phyloP scores from a whole-genome alignment of 345 rosid species.

The Ceriops tagal region DNA sequence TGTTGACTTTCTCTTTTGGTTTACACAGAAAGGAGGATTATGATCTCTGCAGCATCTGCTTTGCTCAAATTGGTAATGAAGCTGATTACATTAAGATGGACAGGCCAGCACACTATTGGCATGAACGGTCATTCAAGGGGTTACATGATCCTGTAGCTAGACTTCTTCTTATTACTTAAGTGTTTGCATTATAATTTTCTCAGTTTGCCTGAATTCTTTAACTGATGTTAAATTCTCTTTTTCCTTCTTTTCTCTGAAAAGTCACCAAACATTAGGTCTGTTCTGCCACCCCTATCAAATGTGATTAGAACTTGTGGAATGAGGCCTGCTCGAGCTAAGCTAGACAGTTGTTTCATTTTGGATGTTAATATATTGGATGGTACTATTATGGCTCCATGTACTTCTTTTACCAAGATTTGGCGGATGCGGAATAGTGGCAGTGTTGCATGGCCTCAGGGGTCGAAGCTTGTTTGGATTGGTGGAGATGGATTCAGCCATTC shows the following conservation, averaged over 20 bases:
- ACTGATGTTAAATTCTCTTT: not conserved
- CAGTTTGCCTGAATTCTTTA: not conserved
- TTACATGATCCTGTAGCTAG: conserved; percentile 37
- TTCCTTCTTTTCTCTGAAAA: not conserved
- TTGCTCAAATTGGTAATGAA: conserved; percentile 58
- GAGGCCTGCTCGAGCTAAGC: conserved; percentile 41
- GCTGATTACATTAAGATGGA: conserved; percentile 67
- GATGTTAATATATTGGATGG: conserved; percentile 92
- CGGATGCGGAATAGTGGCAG: conserved; percentile 79
- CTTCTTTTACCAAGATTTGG: conserved; percentile 87
- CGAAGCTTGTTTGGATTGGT: conserved; percentile 70
- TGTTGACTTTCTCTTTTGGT: not conserved
- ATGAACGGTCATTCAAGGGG: conserved; percentile 31
- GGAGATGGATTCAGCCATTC: conserved; percentile 57
- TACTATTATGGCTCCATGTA: conserved; percentile 66
- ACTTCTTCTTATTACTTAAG: not conserved
- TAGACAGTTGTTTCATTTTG: conserved; percentile 69
- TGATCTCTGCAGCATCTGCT: conserved; percentile 89
- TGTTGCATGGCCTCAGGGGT: conserved; percentile 59
- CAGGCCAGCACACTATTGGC: conserved; percentile 42
- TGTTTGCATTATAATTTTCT: not conserved
- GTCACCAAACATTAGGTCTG: conserved; percentile 30
- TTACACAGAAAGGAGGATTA: conserved; percentile 65
- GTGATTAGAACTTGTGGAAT: conserved; percentile 24
- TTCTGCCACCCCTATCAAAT: conserved; percentile 21